Percentiles rank a stretch among this genome's conserved stretches.
Conservation (phyloP, 345 rosid species). For the Rubroshorea leprosula region DNA sequence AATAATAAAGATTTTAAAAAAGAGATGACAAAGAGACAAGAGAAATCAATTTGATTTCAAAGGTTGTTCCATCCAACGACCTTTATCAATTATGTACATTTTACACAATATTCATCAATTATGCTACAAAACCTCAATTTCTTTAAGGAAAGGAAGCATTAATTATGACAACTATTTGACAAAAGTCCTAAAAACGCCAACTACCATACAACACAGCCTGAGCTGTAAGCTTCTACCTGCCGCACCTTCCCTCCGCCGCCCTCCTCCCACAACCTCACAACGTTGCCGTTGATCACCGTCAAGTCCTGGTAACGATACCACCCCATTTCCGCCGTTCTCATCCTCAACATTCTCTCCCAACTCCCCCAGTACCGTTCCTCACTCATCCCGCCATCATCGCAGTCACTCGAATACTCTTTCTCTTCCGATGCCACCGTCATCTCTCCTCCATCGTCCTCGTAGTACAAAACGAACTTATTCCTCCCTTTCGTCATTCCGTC, state of each 20-base stretch:
- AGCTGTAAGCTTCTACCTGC: constrained; percentile 5
- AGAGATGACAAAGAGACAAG: too few relatives aligned
- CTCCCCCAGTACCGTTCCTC: constrained; percentile 32
- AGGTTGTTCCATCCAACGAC: too few relatives aligned
- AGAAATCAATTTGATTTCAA: too few relatives aligned
- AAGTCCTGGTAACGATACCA: constrained; percentile 63
- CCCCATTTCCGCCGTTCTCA: constrained; percentile 30
- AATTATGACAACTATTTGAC: too few relatives aligned
- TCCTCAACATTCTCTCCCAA: constrained; percentile 37
- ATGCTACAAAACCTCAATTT: neutral
- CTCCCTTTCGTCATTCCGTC: constrained; percentile 26
- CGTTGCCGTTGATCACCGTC: constrained; percentile 60
- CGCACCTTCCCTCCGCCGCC: neutral
- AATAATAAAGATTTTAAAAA: too few relatives aligned
- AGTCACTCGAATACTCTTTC: neutral
- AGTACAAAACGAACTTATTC: constrained; percentile 33
- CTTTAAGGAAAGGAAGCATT: neutral
- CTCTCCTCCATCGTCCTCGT: constrained; percentile 16
- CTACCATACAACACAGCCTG: constrained; percentile 13
- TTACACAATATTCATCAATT: neutral
- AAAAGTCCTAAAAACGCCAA: neutral
- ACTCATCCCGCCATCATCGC: too few relatives aligned
- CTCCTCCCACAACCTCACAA: constrained; percentile 67
- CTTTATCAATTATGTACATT: too few relatives aligned
- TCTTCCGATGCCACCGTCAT: neutral